phyloP scores from a whole-genome alignment of 352 stramenopile species.

The Elongisporangium senticosum region DNA sequence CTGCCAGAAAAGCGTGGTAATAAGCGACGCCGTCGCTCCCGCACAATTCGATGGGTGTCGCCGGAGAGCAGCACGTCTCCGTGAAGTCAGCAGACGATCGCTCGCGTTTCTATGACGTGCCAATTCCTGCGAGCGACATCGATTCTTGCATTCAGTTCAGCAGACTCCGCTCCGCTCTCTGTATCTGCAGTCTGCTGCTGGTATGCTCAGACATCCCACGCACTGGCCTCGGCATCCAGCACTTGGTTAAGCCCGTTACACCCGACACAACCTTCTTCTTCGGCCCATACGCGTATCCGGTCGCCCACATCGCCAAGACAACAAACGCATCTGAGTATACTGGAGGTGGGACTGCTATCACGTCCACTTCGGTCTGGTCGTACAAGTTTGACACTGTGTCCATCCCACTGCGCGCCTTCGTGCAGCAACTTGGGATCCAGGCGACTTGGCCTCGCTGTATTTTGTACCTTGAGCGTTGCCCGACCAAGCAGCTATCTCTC shows the following conservation, averaged over 20 bases:
- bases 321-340: background rate
- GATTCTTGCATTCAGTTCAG: slow-evolving; percentile 2
- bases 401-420: slow-evolving; percentile 14
- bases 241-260: slow-evolving; percentile 13
- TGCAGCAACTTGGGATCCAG: slow-evolving; percentile 6
- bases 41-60: background rate
- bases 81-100: background rate
- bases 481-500: slow-evolving; percentile 11
- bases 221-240: slow-evolving; percentile 18
- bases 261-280: slow-evolving; percentile 12
- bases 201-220: slow-evolving; percentile 29
- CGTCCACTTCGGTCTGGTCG: slow-evolving; percentile 9
- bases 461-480: slow-evolving; percentile 6
- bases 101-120: background rate
- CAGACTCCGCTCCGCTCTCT: slow-evolving; percentile 3
- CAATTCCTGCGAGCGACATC: slow-evolving; percentile 2
- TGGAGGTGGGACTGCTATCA: slow-evolving; percentile 1
- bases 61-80: background rate
- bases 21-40: too few relatives aligned
- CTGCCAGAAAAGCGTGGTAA: background rate
- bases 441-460: slow-evolving; percentile 2
- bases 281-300: slow-evolving; percentile 27
- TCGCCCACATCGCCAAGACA: slow-evolving; percentile 16
- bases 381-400: slow-evolving; percentile 26
- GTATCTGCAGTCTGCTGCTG: slow-evolving; percentile 2